Base-by-base conservation (phyloP, 2,329 filamentous ascomycete species). In the Parastagonospora avenae region DNA sequence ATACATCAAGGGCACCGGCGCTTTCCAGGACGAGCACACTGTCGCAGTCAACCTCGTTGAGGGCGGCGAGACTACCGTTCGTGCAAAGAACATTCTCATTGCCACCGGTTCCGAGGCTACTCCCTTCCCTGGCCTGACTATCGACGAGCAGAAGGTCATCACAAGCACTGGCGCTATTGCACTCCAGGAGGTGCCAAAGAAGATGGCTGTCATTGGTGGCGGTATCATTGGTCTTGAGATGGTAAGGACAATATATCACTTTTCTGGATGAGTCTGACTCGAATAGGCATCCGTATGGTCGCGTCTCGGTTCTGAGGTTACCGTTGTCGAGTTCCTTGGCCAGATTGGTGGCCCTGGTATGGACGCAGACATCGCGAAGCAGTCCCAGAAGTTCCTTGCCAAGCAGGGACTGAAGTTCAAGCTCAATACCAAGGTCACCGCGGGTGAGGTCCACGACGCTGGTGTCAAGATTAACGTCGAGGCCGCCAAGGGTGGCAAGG, bases 381-480 rank as follows among this genome's bases (percentile, higher is more conserved):
- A 85, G 69, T 82, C 90, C 37, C 92, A 97, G 77, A 97, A 96
- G 84, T 87, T 96, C 57, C 85, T 99, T 60, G 85, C 85, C 75
- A 97, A 96, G 84, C 94, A 99, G 81, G 94, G 93, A 55, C 89
- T 99, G 74, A 94, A 96, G 72, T 99, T 99, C 85, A 97, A 96
- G 86, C 86, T 95, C 64, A 89, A 90, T 81, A 97, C 94, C 71
- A 99, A 99, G 85, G 94, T 99, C 60, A 79, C 88, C 59, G 85
- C 86, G 66, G 94, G 94, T 63, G 92, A 97, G 72, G 87, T 85
- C 69, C 87, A 82, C 65, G 88, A 89, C 54, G 86, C 91, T 54
- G 85, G 82, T 63, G 80, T 99, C 68, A 90, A 89, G 79, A 84
- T 99, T 55, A 86, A 90, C 63, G 82, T 96, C 54, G 94, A 99